Evolutionary conservation across 352 stramenopile genomes (phyloP), one percentile per base, ranked within the genome.

Genomic region (Phytopythium vexans): DNA sequence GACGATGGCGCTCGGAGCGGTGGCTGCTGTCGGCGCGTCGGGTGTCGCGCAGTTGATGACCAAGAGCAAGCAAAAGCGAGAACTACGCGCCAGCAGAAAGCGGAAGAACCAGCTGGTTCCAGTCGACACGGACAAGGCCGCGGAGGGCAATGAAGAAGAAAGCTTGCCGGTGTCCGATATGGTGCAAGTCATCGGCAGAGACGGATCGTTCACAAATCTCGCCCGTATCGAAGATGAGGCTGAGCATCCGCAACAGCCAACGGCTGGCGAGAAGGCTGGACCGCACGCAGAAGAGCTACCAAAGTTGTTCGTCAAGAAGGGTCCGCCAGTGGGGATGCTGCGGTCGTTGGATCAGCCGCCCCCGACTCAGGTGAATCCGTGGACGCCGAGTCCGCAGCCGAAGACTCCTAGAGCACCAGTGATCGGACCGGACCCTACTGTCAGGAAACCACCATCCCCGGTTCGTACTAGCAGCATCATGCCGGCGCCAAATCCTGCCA

Each of bases 11-110:
- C 47, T 88, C 14, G 71, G 75, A 4, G 62, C 67, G 2, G 68
- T 70, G 8, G 80, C 65, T 10, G 66, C 72, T 0, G 73, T 81
- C 0, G 69, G 77, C 8, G 67, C 77, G 3, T 64, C 73, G 0
- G 64, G 77, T 6, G 78, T 83, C 32, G 68, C 77, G 31, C 66
- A 77, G 9, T 69, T 83, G 36, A 56, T 85, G 4, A 49, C 72
- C 0, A 82, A 82, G 10, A 66, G 68, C 9, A 52, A 63, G 8
- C 49, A 58, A n/a, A n/a, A n/a, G n/a, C n/a, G n/a, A n/a, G n/a
- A n/a, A n/a, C n/a, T 37, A 40, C 34, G 39, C 41, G 62, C 53
- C 53, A 35, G 45, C 45, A 52, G 34, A 52, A 52, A 8, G 15
- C 16, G 4, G 14, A 41, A 9, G 16, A 34, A 35, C 31, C 33